Base-by-base conservation (phyloP, 129 eudicot genomes). In the Lactuca saligna region DNA sequence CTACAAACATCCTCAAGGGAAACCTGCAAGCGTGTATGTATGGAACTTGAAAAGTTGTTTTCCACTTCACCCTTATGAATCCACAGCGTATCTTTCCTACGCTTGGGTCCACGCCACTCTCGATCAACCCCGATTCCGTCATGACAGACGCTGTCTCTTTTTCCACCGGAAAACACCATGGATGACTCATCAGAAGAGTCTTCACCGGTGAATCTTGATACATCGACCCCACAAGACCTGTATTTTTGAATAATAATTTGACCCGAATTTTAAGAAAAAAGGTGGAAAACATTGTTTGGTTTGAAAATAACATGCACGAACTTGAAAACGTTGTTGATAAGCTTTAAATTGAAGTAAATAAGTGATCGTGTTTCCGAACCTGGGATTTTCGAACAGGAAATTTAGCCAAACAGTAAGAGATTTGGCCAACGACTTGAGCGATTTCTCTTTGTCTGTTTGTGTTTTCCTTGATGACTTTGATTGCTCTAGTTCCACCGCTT, bases 391-490 rank as follows among this genome's bases (percentile, higher is more conserved):
- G 46, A 93, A 83, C 57, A 93, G 44, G 72, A 93, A 93, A 83
- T 93, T 93, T 61, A 93, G 86, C 99, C 99, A 93, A 32, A 84
- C 92, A 0, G 95, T 84, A 34, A 93, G 90, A 11, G 99, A 93
- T 10, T 83, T 87, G 0, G 93, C 85, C 55, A 93, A 49, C 3
- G 95, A 86, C 60, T 78, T 89, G 35, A 89, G 73, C 0, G 97
- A 85, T 20, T 75, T 87, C 46, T 87, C 93, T 65, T 93, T 93
- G 41, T 69, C 61, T 1, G 54, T 77, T 17, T 75, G 90, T 38
- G 81, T 83, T 57, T 87, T 89, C 46, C 99, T 73, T 0, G 95
- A 82, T 2, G 99, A 89, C 65, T 85, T 85, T 2, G 87, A 74
- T 62, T 89, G 97, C 68, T 93, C 97, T 17, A 83, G 77, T 78